Percentiles rank a stretch among this genome's conserved stretches.
Evolutionary conservation across 176 grass and related monocot genomes (phyloP).

Genomic region (Paspalum vaginatum): DNA sequence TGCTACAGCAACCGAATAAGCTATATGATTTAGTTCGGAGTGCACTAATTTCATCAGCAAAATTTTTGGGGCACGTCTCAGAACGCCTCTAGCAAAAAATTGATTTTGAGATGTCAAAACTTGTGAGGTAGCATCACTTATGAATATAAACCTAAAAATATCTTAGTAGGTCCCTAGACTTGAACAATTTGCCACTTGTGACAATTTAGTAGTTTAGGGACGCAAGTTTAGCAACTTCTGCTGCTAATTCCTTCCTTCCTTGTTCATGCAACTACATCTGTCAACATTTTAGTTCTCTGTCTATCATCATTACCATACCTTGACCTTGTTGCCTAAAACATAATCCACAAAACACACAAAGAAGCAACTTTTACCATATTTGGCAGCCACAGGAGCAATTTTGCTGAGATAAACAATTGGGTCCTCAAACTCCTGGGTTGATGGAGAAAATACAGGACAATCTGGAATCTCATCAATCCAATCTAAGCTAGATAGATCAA

Average conservation of each 20-base stretch:
- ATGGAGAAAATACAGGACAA: constrained; percentile 87
- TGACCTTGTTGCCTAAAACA: constrained; percentile 10
- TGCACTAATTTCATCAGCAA: not conserved
- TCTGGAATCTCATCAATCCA: constrained; percentile 95
- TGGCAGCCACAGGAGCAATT: constrained; percentile 71
- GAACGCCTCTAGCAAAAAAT: constrained; percentile 1
- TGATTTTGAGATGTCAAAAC: constrained; percentile 2
- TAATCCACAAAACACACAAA: constrained; percentile 26
- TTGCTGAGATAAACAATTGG: constrained; percentile 83
- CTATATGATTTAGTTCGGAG: constrained; percentile 13
- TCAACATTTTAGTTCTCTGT: constrained; percentile 2
- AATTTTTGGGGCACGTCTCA: not conserved
- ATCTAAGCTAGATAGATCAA: constrained; percentile 82
- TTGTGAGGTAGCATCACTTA: not conserved
- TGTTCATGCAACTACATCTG: constrained; percentile 28
- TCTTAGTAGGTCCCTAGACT: not conserved
- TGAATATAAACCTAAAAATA: constrained; percentile 24
- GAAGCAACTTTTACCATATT: constrained; percentile 69
- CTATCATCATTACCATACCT: constrained; percentile 19
- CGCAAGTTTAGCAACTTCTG: not conserved
- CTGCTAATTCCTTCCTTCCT: not conserved
- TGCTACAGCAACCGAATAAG: not conserved
- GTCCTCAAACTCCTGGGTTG: constrained; percentile 87
- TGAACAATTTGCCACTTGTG: constrained; percentile 31
- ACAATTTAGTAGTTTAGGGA: constrained; percentile 15